Evolutionary conservation across 495 filamentous ascomycete species (phyloP).

Genomic region (Hypoxylon lenormandii): DNA sequence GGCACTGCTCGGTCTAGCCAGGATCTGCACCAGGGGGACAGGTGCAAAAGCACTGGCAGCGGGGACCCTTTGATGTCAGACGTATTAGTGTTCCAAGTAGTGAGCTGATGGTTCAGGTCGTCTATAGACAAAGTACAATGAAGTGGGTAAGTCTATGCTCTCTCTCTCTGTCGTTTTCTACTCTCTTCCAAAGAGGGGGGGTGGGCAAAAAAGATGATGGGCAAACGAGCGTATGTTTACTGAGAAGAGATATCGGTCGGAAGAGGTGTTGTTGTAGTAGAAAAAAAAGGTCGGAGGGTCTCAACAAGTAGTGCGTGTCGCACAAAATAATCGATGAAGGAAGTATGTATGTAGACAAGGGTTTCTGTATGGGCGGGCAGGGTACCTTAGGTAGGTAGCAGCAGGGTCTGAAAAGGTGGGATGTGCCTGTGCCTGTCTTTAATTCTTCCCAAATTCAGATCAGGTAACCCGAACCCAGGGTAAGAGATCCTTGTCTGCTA

Average conservation of each 20-base stretch:
- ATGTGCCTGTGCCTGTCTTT: slow-evolving; percentile 17
- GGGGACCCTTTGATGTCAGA: slow-evolving; percentile 42
- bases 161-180: background rate
- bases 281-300: slow-evolving; percentile 32
- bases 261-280: slow-evolving; percentile 43
- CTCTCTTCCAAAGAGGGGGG: slow-evolving; percentile 7
- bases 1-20: slow-evolving; percentile 43
- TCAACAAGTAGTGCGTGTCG: slow-evolving; percentile 28
- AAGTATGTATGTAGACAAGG: slow-evolving; percentile 29
- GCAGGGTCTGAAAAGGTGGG: slow-evolving; percentile 39
- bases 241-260: background rate
- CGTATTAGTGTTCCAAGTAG: slow-evolving; percentile 18
- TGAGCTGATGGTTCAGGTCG: slow-evolving; percentile 9
- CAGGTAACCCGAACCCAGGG: slow-evolving; percentile 48
- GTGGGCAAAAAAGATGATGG: slow-evolving; percentile 22
- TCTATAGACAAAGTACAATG: slow-evolving; percentile 19
- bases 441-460: slow-evolving; percentile 40
- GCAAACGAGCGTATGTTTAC: slow-evolving; percentile 41
- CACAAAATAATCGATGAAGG: slow-evolving; percentile 38
- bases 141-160: slow-evolving; percentile 41
- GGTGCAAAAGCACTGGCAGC: slow-evolving; percentile 29
- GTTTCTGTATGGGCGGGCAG: slow-evolving; percentile 28
- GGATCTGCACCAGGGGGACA: slow-evolving; percentile 44
- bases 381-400: too few relatives aligned
- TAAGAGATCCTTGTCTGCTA: slow-evolving; percentile 38